Evolutionary conservation across 768 basidiomycete genomes (phyloP).

Genomic region (Boletus tomentosulus): DNA sequence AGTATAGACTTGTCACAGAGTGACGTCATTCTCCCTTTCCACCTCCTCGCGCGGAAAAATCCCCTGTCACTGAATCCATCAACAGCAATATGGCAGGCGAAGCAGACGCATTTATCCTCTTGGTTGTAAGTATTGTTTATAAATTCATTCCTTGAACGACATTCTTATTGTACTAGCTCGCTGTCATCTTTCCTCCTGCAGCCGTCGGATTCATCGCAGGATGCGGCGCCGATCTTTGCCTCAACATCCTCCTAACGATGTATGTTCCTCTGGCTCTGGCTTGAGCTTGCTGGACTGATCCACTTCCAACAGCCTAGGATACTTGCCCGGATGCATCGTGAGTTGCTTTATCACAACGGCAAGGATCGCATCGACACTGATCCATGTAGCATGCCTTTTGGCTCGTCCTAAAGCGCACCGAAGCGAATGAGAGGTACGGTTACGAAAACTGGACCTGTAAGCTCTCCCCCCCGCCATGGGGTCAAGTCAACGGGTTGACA

Average conservation of each 20-base stretch:
- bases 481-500: neutral
- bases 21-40: constrained; percentile 21
- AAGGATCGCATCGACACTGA: neutral
- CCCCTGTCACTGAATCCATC: neutral
- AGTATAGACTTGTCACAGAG: constrained; percentile 14
- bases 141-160: too few relatives aligned
- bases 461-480: neutral
- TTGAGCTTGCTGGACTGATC: neutral
- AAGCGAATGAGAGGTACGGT: constrained; percentile 57
- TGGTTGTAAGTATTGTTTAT: constrained; percentile 3
- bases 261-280: constrained; percentile 31
- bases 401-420: constrained; percentile 79
- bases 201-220: constrained; percentile 72
- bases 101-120: constrained; percentile 5
- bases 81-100: constrained; percentile 13
- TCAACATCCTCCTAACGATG: constrained; percentile 78
- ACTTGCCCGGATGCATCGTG: constrained; percentile 59
- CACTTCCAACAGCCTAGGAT: constrained; percentile 52
- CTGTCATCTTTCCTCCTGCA: constrained; percentile 75
- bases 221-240: constrained; percentile 77
- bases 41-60: neutral
- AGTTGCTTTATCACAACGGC: constrained; percentile 6
- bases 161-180: constrained; percentile 44
- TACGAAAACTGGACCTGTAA: constrained; percentile 24
- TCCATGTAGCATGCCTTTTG: constrained; percentile 68